phyloP scores from a whole-genome alignment of 305 asterid species.

The Fraxinus sp. region DNA sequence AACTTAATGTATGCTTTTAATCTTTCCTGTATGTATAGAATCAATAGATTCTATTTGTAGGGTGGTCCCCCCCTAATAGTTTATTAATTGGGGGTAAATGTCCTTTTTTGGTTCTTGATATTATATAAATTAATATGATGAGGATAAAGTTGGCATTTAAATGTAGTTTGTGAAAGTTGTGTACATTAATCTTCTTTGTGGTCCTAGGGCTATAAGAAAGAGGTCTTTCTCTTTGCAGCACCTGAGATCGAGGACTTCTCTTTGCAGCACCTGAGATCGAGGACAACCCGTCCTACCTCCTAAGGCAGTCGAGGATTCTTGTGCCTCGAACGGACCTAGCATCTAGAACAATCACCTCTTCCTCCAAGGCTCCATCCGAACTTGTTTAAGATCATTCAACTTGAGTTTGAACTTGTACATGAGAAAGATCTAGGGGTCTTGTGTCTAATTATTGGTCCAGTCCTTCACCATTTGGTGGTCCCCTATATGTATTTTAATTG shows the following conservation, averaged over 20 bases:
- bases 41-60: slow-evolving; percentile 44
- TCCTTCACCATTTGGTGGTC: too few relatives aligned
- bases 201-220: background rate
- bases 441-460: too few relatives aligned
- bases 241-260: background rate
- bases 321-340: background rate
- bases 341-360: background rate
- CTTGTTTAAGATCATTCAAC: background rate
- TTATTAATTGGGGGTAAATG: background rate
- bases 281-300: background rate
- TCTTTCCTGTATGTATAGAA: slow-evolving; percentile 31
- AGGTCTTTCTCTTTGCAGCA: background rate
- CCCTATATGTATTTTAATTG: too few relatives aligned
- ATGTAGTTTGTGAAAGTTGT: background rate
- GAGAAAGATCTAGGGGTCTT: background rate
- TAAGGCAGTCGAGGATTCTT: background rate
- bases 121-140: background rate
- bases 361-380: background rate
- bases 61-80: slow-evolving; percentile 41
- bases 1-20: slow-evolving; percentile 13
- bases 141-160: background rate
- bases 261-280: background rate
- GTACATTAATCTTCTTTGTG: background rate
- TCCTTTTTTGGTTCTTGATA: background rate
- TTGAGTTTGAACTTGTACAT: background rate